Evolutionary conservation across 768 basidiomycete species (phyloP).

Genomic region (Termitomyces sp.): DNA sequence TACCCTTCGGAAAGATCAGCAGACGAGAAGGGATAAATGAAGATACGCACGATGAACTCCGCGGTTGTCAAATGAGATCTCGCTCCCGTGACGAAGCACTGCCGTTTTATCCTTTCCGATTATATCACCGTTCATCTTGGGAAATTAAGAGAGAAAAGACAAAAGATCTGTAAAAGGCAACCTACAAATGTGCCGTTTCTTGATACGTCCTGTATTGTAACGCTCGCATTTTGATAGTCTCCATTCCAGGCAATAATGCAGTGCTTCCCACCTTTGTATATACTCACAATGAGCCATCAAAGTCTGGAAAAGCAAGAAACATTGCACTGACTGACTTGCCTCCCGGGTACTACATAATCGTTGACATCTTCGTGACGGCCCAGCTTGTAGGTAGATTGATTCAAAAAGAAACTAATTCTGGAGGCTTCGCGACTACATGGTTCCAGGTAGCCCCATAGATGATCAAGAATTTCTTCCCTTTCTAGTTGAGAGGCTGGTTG

Average conservation of each 20-base stretch:
- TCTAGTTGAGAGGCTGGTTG: constrained; percentile 34
- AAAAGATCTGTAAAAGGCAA: not conserved
- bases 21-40: not conserved
- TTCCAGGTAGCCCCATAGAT: constrained; percentile 68
- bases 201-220: constrained; percentile 50
- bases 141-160: not conserved
- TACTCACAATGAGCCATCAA: not conserved
- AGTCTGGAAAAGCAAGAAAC: not conserved
- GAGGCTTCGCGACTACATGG: constrained; percentile 48
- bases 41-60: constrained; percentile 68
- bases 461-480: constrained; percentile 20
- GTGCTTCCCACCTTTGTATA: constrained; percentile 45
- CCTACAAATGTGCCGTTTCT: constrained; percentile 72
- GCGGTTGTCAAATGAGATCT: constrained; percentile 70
- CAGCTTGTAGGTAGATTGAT: constrained; percentile 39
- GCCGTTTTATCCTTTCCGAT: constrained; percentile 22
- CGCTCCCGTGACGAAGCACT: constrained; percentile 72
- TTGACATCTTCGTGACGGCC: constrained; percentile 46
- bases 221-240: constrained; percentile 29
- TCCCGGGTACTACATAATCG: constrained; percentile 49
- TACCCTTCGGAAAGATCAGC: constrained; percentile 39
- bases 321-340: constrained; percentile 60
- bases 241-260: constrained; percentile 58
- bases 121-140: constrained; percentile 60
- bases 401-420: constrained; percentile 59